phyloP scores from a whole-genome alignment of 352 stramenopile species.

The Blastocystis sp. region DNA sequence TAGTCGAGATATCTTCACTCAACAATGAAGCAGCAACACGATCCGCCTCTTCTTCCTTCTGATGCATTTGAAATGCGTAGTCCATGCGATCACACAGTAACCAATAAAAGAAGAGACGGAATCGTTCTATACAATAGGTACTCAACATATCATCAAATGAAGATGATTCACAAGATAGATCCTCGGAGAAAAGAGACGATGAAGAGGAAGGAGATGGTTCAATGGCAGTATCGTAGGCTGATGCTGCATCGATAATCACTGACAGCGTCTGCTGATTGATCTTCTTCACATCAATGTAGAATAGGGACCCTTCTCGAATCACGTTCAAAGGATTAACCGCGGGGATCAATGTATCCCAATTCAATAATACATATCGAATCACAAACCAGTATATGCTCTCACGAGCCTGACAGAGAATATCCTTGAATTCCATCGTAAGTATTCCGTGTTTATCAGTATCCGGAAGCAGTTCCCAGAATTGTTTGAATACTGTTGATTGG shows the following conservation, averaged over 20 bases:
- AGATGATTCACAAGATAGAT: not conserved
- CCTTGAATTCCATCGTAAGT: conserved; percentile 21
- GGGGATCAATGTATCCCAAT: not conserved
- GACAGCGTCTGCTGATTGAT: not conserved
- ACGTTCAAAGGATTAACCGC: not conserved
- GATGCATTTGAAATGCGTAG: conserved; percentile 31
- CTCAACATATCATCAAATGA: not conserved
- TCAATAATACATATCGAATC: conserved; percentile 8
- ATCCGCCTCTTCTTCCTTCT: conserved; percentile 29
- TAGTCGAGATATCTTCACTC: not conserved
- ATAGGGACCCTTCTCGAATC: not conserved
- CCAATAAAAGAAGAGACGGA: conserved; percentile 51
- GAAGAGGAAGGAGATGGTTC: not conserved
- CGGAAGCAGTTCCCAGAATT: not conserved
- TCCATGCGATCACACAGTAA: conserved; percentile 45
- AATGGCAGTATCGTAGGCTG: conserved; percentile 2
- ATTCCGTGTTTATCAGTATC: conserved; percentile 2
- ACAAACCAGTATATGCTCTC: conserved; percentile 61
- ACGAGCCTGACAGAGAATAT: not conserved
- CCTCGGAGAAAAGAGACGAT: conserved; percentile 23
- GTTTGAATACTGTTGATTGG: not conserved
- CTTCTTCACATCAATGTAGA: not conserved
- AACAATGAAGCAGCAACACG: conserved; percentile 30
- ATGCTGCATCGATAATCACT: not conserved
- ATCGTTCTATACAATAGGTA: conserved; percentile 19